phyloP scores from a whole-genome alignment of 208 protist species.

The Trypanosoma melophagium region DNA sequence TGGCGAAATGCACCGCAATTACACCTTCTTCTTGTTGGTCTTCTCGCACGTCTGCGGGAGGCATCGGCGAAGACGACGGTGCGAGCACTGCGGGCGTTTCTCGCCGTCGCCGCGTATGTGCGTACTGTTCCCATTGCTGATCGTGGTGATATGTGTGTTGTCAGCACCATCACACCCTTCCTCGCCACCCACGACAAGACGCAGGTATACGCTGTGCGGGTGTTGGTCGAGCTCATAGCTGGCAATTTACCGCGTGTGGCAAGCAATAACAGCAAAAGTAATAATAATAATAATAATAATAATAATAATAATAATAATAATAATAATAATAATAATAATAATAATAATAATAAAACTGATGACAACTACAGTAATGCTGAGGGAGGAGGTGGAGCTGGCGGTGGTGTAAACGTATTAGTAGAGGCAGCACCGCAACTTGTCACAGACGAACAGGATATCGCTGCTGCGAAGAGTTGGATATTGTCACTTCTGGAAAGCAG shows the following conservation, averaged over 20 bases:
- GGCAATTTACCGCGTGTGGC: slow-evolving; percentile 28
- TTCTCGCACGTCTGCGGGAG: slow-evolving; percentile 23
- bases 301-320: slow-evolving; percentile 5
- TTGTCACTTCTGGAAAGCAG: slow-evolving; percentile 20
- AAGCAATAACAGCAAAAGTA: slow-evolving; percentile 5
- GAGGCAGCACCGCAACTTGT: slow-evolving; percentile 5
- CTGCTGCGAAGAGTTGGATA: slow-evolving; percentile 61
- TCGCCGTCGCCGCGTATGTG: slow-evolving; percentile 68
- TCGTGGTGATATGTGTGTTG: slow-evolving; percentile 42
- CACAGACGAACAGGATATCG: slow-evolving; percentile 56
- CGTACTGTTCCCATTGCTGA: slow-evolving; percentile 60
- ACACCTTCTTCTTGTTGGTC: slow-evolving; percentile 46
- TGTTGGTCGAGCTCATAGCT: slow-evolving; percentile 50
- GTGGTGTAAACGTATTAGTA: not conserved
- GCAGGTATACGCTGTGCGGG: slow-evolving; percentile 43
- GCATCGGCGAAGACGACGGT: slow-evolving; percentile 7
- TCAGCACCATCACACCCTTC: slow-evolving; percentile 34
- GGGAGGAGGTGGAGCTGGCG: not conserved
- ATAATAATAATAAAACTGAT: not conserved
- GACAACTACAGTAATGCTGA: not conserved
- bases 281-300: slow-evolving; percentile 12
- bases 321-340: slow-evolving; percentile 1
- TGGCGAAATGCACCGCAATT: slow-evolving; percentile 63
- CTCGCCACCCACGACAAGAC: slow-evolving; percentile 34
- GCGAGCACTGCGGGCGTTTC: slow-evolving; percentile 35